Percentiles rank a stretch among this genome's conserved stretches.
Conservation (phyloP, 2,329 filamentous ascomycete species). For the Monilinia polystroma region DNA sequence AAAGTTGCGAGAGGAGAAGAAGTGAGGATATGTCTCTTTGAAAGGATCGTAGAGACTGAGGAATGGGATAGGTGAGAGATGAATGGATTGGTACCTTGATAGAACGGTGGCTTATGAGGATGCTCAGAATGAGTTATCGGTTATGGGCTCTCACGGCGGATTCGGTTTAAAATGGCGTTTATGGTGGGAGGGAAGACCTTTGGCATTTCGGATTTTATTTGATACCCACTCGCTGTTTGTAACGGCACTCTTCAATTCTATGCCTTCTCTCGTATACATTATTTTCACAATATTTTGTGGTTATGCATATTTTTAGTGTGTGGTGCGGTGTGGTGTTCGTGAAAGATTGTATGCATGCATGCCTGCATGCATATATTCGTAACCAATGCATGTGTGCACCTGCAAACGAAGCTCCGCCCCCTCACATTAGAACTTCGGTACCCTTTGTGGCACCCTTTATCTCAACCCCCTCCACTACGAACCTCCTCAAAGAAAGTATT, state of each 20-base stretch:
- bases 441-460: not conserved
- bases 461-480: not conserved
- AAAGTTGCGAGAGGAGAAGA: slow-evolving; percentile 32
- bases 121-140: slow-evolving; percentile 9
- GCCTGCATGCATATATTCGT: not conserved
- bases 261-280: not conserved
- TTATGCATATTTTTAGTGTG: not conserved
- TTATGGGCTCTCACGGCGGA: not conserved
- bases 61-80: not conserved
- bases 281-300: not conserved
- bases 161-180: slow-evolving; percentile 12
- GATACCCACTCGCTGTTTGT: slow-evolving; percentile 19
- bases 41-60: slow-evolving; percentile 12
- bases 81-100: not conserved
- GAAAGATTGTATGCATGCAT: not conserved
- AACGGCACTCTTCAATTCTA: slow-evolving; percentile 14
- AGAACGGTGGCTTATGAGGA: not conserved
- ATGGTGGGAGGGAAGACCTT: not conserved
- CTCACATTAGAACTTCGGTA: not conserved
- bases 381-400: not conserved
- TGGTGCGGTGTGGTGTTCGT: not conserved
- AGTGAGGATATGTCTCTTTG: slow-evolving; percentile 26
- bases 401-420: not conserved
- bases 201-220: slow-evolving; percentile 20
- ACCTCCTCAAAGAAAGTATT: not conserved